Base-by-base conservation (phyloP, 305 asterid species). In the Plantago rigida region DNA sequence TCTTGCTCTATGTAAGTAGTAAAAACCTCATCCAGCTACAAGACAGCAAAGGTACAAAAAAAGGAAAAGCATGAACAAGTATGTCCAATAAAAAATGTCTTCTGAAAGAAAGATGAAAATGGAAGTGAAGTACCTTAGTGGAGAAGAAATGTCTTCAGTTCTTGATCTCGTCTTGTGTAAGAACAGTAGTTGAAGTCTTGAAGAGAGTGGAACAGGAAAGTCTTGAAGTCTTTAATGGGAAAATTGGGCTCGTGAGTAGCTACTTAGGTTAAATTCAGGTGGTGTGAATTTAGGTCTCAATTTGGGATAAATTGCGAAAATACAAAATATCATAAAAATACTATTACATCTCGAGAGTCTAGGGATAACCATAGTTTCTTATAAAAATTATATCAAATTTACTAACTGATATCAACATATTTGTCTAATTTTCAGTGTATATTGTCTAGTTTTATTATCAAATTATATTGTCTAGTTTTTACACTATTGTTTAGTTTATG, bases 221-320 rank as follows among this genome's bases (percentile, higher is more conserved):
- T 13, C n/a, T n/a, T n/a, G 29, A 54, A 60, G 77, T 31, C 71
- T 70, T 70, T 62, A 66, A 26, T 36, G 44, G 73, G 67, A 50
- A 45, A 36, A 58, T 68, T 73, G 70, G 63, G 81, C 74, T 71
- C 59, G 24, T 29, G 51, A 53, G 44, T 19, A 53, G 64, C 61
- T 24, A 62, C 63, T 64, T 75, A 81, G 86, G 85, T 77, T 77
- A 77, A 61, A 67, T 66, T 36, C 64, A 47, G 67, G 65, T 34
- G 58, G 59, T 14, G 5, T 19, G n/a, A 36, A 65, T 67, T 56
- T 64, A 62, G 84, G 79, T 61, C 77, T 61, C 66, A 13, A 64
- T 45, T 76, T 65, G 68, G 56, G 24, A 28, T 36, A 44, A 66
- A 58, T 79, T 77, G 70, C 84, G 59, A 45, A 64, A 69, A 17